phyloP scores from a whole-genome alignment of 768 basidiomycete species.

The Suillus variegatus region DNA sequence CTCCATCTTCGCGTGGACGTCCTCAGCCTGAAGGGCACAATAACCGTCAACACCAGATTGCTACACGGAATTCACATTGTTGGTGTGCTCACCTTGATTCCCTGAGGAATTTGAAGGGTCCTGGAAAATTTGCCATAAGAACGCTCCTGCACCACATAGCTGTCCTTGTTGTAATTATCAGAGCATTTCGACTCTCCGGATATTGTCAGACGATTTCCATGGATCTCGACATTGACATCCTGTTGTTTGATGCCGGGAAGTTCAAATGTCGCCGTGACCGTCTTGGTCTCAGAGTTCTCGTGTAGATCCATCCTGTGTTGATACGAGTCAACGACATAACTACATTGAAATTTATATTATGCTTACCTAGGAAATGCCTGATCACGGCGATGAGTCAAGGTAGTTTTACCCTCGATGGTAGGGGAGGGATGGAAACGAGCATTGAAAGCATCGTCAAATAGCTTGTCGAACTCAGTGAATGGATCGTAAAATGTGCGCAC shows the following conservation, averaged over 20 bases:
- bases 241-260: slow-evolving; percentile 57
- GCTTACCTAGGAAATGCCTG: slow-evolving; percentile 31
- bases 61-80: background rate
- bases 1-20: slow-evolving; percentile 48
- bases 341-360: background rate
- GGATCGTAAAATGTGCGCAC: slow-evolving; percentile 35
- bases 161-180: slow-evolving; percentile 36
- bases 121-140: slow-evolving; percentile 50
- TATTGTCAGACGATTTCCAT: slow-evolving; percentile 49
- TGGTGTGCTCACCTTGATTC: slow-evolving; percentile 40
- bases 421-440: slow-evolving; percentile 22
- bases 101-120: slow-evolving; percentile 46
- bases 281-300: slow-evolving; percentile 47
- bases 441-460: slow-evolving; percentile 39
- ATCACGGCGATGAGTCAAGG: background rate
- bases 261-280: slow-evolving; percentile 58
- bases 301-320: slow-evolving; percentile 53
- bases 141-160: slow-evolving; percentile 43
- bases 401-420: slow-evolving; percentile 13
- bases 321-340: background rate
- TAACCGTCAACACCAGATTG: background rate
- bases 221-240: slow-evolving; percentile 52
- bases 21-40: slow-evolving; percentile 22
- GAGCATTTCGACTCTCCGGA: slow-evolving; percentile 47
- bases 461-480: slow-evolving; percentile 40